Base-by-base conservation (phyloP, 73 alveolate genomes). In the Tetrahymena elliotti region DNA sequence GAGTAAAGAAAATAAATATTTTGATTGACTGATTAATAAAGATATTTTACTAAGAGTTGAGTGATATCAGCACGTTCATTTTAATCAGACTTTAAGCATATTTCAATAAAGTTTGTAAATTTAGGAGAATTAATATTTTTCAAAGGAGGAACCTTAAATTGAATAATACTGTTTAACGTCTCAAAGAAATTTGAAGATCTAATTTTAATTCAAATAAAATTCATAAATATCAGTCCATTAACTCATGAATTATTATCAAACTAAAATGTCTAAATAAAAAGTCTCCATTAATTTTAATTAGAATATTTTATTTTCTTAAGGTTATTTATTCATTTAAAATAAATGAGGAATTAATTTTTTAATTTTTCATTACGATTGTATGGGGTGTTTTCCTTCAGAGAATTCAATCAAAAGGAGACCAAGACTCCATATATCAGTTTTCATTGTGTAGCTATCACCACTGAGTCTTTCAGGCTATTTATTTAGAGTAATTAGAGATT, bases 341-440 rank as follows among this genome's bases (percentile, higher is more conserved):
- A 22, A 2, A 7, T n/a, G 35, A 11, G 20, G 54, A 10, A 10
- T 40, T 53, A 15, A 53, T 68, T 68, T 68, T 68, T 27, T 22
- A 18, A 18, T 68, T 22, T 18, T 31, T 68, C 16, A 27, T 68
- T 68, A 68, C 88, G 88, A 35, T 95, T 92, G 97, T 97, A 95
- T 97, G 96, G 68, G 99, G 99, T 94, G 97, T 97, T 83, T 96
- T 95, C 83, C 99, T 99, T 38, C 98, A 97, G 27, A 99, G 98
- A 93, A 98, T 95, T 99, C 99, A 93, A 98, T 94, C 47, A 98
- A 83, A 31, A 98, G 97, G 20, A 99, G 94, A 35, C 99, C 99
- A 15, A 99, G 93, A 92, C 99, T 96, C 99, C 99, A 99, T 18
- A 99, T 97, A 95, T 99, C 99, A 3, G 99, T 97, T 54, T 98